A percentile compares a stretch with the other conserved stretches of the same genome.
Conservation (phyloP, 2,329 filamentous ascomycete genomes). For the Monosporascus sp. region DNA sequence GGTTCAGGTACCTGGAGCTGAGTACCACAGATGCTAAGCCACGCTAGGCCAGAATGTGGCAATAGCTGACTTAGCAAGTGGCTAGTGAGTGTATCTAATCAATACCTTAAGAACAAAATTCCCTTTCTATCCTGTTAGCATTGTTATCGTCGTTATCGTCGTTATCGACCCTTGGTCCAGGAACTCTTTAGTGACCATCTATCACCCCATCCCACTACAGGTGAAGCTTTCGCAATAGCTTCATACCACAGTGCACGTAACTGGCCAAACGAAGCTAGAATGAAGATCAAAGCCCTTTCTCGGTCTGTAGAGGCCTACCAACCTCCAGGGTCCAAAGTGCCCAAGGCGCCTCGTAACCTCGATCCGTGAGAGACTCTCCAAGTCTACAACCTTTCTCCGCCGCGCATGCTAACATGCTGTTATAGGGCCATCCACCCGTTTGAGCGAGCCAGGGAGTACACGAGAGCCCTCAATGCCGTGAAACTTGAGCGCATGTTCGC, state of each 20-base stretch:
- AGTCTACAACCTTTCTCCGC: constrained; percentile 1
- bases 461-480: constrained; percentile 63
- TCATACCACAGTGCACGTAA: too few relatives aligned
- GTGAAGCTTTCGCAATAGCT: too few relatives aligned
- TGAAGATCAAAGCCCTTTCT: constrained; percentile 62
- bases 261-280: not conserved
- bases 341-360: constrained; percentile 59
- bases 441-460: constrained; percentile 61
- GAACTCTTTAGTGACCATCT: not conserved
- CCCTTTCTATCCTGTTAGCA: too few relatives aligned
- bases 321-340: constrained; percentile 59
- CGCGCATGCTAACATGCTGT: constrained; percentile 28
- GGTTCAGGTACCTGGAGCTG: not conserved
- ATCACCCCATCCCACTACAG: not conserved
- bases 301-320: constrained; percentile 61
- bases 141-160: too few relatives aligned
- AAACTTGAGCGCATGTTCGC: constrained; percentile 93
- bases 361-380: constrained; percentile 10
- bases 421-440: constrained; percentile 71
- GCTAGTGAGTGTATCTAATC: too few relatives aligned
- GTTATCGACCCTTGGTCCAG: not conserved
- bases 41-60: not conserved
- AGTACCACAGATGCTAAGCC: not conserved
- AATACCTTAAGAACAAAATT: too few relatives aligned
- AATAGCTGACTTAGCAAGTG: too few relatives aligned